Percentiles rank a stretch among this genome's conserved stretches.
phyloP scores from a whole-genome alignment of 2,329 filamentous ascomycete genomes.

The Xylariaceae sp. region DNA sequence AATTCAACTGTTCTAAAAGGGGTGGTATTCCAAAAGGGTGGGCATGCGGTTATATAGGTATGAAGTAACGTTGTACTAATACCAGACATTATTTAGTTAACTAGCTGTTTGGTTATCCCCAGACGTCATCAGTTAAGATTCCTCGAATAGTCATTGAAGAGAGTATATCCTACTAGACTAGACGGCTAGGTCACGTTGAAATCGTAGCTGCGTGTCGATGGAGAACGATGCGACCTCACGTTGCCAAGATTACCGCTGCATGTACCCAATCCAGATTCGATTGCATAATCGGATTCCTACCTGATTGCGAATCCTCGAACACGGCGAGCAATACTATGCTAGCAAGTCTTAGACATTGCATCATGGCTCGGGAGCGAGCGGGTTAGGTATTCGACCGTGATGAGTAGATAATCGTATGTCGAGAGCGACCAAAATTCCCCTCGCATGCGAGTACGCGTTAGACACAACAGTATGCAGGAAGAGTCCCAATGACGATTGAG shows the following conservation, averaged over 20 bases:
- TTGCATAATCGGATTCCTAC: not conserved
- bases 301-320: not conserved
- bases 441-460: not conserved
- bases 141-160: not conserved
- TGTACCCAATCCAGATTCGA: slow-evolving; percentile 8
- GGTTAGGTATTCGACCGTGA: not conserved
- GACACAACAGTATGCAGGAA: not conserved
- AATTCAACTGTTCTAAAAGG: too few relatives aligned
- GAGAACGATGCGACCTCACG: not conserved
- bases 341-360: slow-evolving; percentile 5
- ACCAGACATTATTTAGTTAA: too few relatives aligned
- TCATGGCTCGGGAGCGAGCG: slow-evolving; percentile 2
- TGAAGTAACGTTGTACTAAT: too few relatives aligned
- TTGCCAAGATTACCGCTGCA: not conserved
- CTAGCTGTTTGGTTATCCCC: too few relatives aligned
- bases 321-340: not conserved
- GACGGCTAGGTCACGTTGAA: not conserved
- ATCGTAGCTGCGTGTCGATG: not conserved
- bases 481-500: not conserved
- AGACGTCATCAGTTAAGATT: not conserved
- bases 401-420: not conserved
- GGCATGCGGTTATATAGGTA: too few relatives aligned
- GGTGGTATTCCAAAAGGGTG: too few relatives aligned
- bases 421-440: not conserved
- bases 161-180: not conserved